Percentiles rank a stretch among this genome's conserved stretches.
phyloP scores from a whole-genome alignment of 2,329 filamentous ascomycete species.

The Dendrostoma leiphaemia region DNA sequence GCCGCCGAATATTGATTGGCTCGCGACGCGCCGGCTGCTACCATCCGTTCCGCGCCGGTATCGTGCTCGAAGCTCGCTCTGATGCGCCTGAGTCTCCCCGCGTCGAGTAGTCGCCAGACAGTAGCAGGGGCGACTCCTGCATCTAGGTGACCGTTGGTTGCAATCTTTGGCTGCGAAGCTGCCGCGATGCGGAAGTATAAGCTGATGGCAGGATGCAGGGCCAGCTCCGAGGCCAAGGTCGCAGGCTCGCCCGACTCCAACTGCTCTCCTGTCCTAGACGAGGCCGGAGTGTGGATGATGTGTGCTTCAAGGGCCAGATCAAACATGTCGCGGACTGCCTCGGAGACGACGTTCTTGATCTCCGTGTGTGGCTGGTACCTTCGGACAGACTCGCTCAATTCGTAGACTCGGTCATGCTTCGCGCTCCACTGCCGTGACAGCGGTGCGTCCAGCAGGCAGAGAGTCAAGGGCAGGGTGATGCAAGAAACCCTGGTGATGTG shows the following conservation, averaged over 20 bases:
- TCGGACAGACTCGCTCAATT: conserved; percentile 45
- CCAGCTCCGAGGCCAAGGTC: conserved; percentile 24
- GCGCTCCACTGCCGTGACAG: conserved; percentile 33
- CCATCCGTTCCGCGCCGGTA: background rate
- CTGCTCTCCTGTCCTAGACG: background rate
- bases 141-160: no score
- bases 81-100: background rate
- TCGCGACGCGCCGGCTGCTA: no score
- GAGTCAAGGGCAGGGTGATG: conserved; percentile 34
- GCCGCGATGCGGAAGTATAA: conserved; percentile 41
- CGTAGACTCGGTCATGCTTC: conserved; percentile 42
- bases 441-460: conserved; percentile 36
- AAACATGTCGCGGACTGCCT: conserved; percentile 42
- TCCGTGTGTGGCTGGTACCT: conserved; percentile 45
- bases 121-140: background rate
- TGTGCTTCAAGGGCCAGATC: conserved; percentile 38
- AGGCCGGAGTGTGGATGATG: conserved; percentile 15
- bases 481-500: conserved; percentile 29
- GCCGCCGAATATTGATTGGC: no score
- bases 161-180: conserved; percentile 42
- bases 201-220: conserved; percentile 35
- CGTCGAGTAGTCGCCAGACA: background rate
- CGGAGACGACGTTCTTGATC: conserved; percentile 42
- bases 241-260: conserved; percentile 9
- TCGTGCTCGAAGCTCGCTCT: background rate